Conservation (phyloP, 208 protist species). For the Trypanosoma rangeli region DNA sequence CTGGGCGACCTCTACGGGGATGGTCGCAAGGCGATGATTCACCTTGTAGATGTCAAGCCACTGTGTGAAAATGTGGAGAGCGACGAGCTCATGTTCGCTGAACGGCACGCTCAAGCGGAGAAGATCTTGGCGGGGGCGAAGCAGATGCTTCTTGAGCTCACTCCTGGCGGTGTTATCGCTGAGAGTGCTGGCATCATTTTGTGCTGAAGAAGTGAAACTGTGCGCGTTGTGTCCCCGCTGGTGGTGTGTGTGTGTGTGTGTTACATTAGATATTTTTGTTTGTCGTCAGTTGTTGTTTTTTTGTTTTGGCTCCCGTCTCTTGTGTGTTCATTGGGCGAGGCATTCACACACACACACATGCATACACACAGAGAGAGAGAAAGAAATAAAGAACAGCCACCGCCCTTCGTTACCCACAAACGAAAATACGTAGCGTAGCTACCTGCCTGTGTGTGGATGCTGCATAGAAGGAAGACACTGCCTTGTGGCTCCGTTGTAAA, state of each 20-base stretch:
- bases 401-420: not conserved
- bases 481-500: not conserved
- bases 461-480: not conserved
- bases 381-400: not conserved
- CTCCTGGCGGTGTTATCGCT: constrained; percentile 11
- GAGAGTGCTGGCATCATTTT: not conserved
- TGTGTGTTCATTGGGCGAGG: not conserved
- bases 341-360: not conserved
- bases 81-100: constrained; percentile 48
- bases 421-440: too few species aligned
- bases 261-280: not conserved
- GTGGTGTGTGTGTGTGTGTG: not conserved
- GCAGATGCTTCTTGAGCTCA: constrained; percentile 32
- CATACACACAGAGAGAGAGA: not conserved
- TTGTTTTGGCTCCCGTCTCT: not conserved
- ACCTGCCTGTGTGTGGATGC: not conserved
- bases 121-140: constrained; percentile 52
- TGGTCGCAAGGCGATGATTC: constrained; percentile 50
- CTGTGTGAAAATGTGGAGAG: constrained; percentile 56
- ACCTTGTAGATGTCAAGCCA: constrained; percentile 49
- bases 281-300: not conserved
- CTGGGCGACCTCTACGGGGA: constrained; percentile 51
- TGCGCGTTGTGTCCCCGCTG: not conserved
- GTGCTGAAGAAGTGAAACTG: not conserved
- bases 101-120: constrained; percentile 44